Evolutionary conservation across 2,329 filamentous ascomycete species (phyloP).

Genomic region (Fusarium verrucosum): DNA sequence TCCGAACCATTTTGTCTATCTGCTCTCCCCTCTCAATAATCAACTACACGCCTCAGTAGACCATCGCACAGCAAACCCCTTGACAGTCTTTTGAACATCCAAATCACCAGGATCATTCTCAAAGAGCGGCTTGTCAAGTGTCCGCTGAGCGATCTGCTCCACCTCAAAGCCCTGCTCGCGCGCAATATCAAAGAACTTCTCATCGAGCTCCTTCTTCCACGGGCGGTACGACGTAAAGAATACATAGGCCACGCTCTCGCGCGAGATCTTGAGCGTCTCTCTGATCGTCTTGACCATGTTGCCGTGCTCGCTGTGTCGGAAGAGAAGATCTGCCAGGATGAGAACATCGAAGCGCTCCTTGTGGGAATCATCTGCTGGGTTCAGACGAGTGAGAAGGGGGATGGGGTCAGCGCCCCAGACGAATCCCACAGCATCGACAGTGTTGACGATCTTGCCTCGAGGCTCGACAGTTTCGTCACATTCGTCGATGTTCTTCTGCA

Average conservation of each 20-base stretch:
- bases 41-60: conserved; percentile 48
- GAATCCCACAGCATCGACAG: conserved; percentile 73
- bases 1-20: conserved; percentile 7
- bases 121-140: conserved; percentile 88
- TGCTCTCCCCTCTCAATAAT: conserved; percentile 1
- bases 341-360: conserved; percentile 75
- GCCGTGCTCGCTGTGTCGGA: conserved; percentile 87
- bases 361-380: conserved; percentile 40
- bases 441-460: conserved; percentile 44
- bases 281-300: conserved; percentile 79
- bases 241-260: conserved; percentile 74
- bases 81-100: conserved; percentile 81
- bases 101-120: conserved; percentile 88
- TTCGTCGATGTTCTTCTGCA: conserved; percentile 77
- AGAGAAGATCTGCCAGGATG: conserved; percentile 88
- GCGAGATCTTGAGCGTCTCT: conserved; percentile 67
- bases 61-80: conserved; percentile 80
- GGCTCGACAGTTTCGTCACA: conserved; percentile 54
- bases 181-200: conserved; percentile 85
- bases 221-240: conserved; percentile 96
- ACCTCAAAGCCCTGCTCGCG: conserved; percentile 76
- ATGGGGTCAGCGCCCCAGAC: conserved; percentile 79
- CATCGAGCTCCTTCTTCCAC: conserved; percentile 85
- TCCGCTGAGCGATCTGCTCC: conserved; percentile 80
- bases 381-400: conserved; percentile 67